A percentile compares a stretch with the other conserved stretches of the same genome.
phyloP scores from a whole-genome alignment of 768 basidiomycete genomes.

The Lentinula guzmanii region DNA sequence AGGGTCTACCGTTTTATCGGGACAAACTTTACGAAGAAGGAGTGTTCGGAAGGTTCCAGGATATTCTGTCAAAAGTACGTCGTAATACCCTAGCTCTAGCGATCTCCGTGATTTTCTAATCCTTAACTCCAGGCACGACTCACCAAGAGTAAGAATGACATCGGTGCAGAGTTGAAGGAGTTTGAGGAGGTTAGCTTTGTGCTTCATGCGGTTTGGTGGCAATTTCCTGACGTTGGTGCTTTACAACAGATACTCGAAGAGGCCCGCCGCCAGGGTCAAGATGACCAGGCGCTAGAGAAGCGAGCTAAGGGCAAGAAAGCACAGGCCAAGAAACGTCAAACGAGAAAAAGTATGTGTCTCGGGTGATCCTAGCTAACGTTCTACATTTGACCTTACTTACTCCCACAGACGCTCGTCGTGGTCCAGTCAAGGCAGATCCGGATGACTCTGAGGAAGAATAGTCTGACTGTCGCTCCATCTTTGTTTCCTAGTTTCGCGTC shows the following conservation, averaged over 20 bases:
- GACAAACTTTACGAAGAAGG: slow-evolving; percentile 90
- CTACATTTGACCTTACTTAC: not conserved
- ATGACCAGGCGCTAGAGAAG: slow-evolving; percentile 87
- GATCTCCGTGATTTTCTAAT: not conserved
- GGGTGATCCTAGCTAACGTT: not conserved
- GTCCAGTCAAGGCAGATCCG: not conserved
- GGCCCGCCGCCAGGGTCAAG: slow-evolving; percentile 77
- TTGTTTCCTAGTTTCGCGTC: not conserved
- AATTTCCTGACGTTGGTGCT: not conserved
- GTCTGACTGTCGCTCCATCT: not conserved
- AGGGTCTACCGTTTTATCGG: slow-evolving; percentile 86
- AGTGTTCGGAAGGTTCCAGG: slow-evolving; percentile 78
- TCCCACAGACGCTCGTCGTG: not conserved
- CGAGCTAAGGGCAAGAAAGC: slow-evolving; percentile 82
- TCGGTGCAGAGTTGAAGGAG: slow-evolving; percentile 90
- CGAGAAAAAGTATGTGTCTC: slow-evolving; percentile 19
- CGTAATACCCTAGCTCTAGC: not conserved
- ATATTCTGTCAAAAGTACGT: slow-evolving; percentile 84
- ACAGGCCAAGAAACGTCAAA: slow-evolving; percentile 66
- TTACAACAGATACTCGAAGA: slow-evolving; percentile 71
- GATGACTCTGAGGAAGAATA: not conserved
- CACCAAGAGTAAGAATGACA: slow-evolving; percentile 87
- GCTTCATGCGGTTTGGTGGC: not conserved
- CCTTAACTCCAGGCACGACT: slow-evolving; percentile 53
- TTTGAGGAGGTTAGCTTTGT: slow-evolving; percentile 67